Conservation (phyloP, 2,329 filamentous ascomycete genomes). For the Pseudogymnoascus sp. region DNA sequence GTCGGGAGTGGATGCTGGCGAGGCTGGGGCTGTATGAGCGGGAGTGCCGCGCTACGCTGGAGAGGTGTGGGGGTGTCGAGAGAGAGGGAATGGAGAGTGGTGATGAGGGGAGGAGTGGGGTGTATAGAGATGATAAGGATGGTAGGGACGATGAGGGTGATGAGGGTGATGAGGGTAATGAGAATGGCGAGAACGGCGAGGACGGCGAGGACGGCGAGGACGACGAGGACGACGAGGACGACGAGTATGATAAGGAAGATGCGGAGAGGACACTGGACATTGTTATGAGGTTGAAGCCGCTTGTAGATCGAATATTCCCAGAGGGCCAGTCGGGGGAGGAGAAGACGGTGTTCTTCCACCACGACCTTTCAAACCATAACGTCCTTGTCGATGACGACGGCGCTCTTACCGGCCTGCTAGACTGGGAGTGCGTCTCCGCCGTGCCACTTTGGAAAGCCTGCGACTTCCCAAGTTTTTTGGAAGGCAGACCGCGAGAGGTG, state of each 20-base stretch:
- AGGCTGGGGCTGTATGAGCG: constrained; percentile 23
- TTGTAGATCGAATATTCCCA: constrained; percentile 31
- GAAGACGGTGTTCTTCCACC: constrained; percentile 30
- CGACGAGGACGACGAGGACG: too few relatives aligned
- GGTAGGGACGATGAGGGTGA: too few relatives aligned
- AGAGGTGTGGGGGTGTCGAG: constrained; percentile 20
- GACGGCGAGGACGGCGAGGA: too few relatives aligned
- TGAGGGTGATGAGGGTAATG: too few relatives aligned
- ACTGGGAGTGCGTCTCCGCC: too few relatives aligned
- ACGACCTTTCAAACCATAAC: constrained; percentile 33
- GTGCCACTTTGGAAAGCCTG: too few relatives aligned
- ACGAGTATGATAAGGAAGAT: constrained; percentile 24
- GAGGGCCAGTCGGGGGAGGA: constrained; percentile 19
- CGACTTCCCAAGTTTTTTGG: too few relatives aligned
- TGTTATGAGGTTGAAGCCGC: constrained; percentile 23
- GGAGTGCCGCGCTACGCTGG: neutral
- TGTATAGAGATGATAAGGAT: too few relatives aligned
- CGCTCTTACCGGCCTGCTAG: too few relatives aligned
- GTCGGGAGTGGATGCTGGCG: constrained; percentile 33
- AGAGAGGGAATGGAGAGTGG: constrained; percentile 19
- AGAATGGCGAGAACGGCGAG: too few relatives aligned
- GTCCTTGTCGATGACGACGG: constrained; percentile 24
- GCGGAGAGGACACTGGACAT: constrained; percentile 23
- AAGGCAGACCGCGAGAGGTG: too few relatives aligned
- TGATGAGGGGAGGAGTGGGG: constrained; percentile 12